Evolutionary conservation across 2,329 filamentous ascomycete species (phyloP).

Genomic region (Colletotrichum ledebouriae): DNA sequence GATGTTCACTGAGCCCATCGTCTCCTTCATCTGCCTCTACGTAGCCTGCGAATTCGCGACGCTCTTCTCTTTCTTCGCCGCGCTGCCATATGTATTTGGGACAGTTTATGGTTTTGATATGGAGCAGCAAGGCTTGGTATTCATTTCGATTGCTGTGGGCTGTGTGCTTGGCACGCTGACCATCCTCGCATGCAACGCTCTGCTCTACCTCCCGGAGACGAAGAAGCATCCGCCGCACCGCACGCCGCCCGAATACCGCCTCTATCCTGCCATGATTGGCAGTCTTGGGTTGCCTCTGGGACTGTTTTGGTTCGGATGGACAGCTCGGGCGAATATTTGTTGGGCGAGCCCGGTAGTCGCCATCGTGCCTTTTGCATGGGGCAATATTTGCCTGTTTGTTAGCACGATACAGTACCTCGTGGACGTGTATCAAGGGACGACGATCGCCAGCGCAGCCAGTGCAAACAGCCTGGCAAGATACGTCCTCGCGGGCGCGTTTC

Average conservation of each 20-base stretch:
- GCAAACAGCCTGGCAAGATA: slow-evolving; percentile 72
- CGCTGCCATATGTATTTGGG: slow-evolving; percentile 63
- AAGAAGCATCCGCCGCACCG: slow-evolving; percentile 50
- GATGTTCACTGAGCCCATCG: slow-evolving; percentile 73
- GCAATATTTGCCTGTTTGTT: slow-evolving; percentile 71
- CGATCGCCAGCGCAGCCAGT: slow-evolving; percentile 69
- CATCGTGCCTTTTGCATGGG: slow-evolving; percentile 70
- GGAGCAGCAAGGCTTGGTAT: slow-evolving; percentile 59
- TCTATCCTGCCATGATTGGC: slow-evolving; percentile 70
- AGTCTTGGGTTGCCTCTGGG: slow-evolving; percentile 66
- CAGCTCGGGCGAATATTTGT: slow-evolving; percentile 57
- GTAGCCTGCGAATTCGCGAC: slow-evolving; percentile 65
- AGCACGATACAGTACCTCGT: slow-evolving; percentile 64
- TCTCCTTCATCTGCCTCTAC: slow-evolving; percentile 67
- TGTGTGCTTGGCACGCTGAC: slow-evolving; percentile 59
- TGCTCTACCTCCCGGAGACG: slow-evolving; percentile 57
- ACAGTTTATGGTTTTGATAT: slow-evolving; percentile 59
- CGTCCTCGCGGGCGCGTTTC: slow-evolving; percentile 67
- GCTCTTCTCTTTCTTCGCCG: slow-evolving; percentile 66
- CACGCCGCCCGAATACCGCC: slow-evolving; percentile 67
- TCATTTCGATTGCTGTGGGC: slow-evolving; percentile 61
- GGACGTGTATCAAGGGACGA: slow-evolving; percentile 68
- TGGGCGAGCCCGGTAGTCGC: slow-evolving; percentile 66
- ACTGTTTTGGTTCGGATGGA: slow-evolving; percentile 75
- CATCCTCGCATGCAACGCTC: slow-evolving; percentile 55